Evolutionary conservation across 352 stramenopile species (phyloP).

Genomic region (Pythium grandisporangium): DNA sequence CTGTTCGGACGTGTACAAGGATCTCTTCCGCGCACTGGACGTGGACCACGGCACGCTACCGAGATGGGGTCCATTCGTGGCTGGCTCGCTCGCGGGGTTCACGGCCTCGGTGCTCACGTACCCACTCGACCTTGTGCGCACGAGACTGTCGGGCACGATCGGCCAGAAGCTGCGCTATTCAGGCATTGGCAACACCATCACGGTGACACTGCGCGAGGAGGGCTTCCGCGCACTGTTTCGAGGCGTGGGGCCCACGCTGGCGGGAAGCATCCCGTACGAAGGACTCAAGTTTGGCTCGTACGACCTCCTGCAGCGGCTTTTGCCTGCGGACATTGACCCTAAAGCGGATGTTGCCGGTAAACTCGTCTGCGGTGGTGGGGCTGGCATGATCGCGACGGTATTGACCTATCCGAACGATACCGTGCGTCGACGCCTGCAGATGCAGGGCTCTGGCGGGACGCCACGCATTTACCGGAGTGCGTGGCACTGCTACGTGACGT

Average conservation of each 20-base stretch:
- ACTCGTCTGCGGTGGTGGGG: constrained; percentile 65
- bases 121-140: constrained; percentile 78
- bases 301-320: constrained; percentile 45
- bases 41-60: constrained; percentile 26
- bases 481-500: constrained; percentile 66
- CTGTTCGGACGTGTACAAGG: constrained; percentile 85
- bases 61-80: constrained; percentile 46
- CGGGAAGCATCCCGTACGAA: constrained; percentile 69
- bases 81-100: constrained; percentile 71
- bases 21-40: constrained; percentile 32
- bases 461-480: constrained; percentile 57
- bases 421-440: constrained; percentile 75
- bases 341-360: constrained; percentile 52
- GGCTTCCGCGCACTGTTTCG: constrained; percentile 54
- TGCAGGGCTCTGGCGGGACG: constrained; percentile 66
- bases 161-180: constrained; percentile 54
- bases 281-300: constrained; percentile 80
- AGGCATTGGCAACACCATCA: constrained; percentile 62
- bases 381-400: constrained; percentile 76
- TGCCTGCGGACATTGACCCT: constrained; percentile 48
- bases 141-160: constrained; percentile 67
- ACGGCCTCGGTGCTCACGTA: constrained; percentile 83
- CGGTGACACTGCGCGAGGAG: constrained; percentile 62
- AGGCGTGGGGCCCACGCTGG: constrained; percentile 59
- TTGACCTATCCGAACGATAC: constrained; percentile 88